A percentile compares a stretch with the other conserved stretches of the same genome.
Evolutionary conservation across 2,329 filamentous ascomycete species (phyloP).

Genomic region (Talaromyces albobiverticillius): DNA sequence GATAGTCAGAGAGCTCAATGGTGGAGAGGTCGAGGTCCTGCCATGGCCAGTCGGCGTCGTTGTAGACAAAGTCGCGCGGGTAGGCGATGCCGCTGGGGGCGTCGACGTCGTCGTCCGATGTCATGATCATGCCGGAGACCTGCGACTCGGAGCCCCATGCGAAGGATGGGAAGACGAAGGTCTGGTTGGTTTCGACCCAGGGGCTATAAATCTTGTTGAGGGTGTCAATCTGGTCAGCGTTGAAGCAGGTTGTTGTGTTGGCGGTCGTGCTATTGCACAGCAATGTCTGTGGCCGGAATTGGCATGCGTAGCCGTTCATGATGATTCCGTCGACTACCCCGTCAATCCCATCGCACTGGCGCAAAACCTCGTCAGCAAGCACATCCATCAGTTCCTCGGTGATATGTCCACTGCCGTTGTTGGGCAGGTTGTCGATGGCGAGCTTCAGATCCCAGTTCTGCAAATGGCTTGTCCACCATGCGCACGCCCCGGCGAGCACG

Average conservation of each 20-base stretch:
- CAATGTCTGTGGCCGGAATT: constrained; percentile 24
- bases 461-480: constrained; percentile 53
- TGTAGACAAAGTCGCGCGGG: neutral
- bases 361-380: constrained; percentile 40
- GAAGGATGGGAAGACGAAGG: too few relatives aligned
- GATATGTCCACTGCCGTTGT: constrained; percentile 33
- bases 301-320: constrained; percentile 25
- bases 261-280: constrained; percentile 24
- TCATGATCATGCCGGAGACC: neutral
- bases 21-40: constrained; percentile 32
- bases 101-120: neutral
- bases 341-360: constrained; percentile 48
- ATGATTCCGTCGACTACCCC: constrained; percentile 48
- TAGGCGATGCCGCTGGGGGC: neutral
- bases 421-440: constrained; percentile 3
- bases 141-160: neutral
- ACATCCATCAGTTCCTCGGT: constrained; percentile 4
- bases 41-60: neutral
- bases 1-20: constrained; percentile 25
- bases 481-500: constrained; percentile 32
- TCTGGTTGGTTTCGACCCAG: neutral
- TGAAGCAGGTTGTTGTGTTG: too few relatives aligned
- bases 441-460: constrained; percentile 39
- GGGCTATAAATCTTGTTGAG: constrained; percentile 42
- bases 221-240: constrained; percentile 21